These are phyloP conservation scores for Colletotrichum limetticola DNA, from an alignment of 2,329 filamentous ascomycete genomes.

Conservation along the genomic window DNA sequence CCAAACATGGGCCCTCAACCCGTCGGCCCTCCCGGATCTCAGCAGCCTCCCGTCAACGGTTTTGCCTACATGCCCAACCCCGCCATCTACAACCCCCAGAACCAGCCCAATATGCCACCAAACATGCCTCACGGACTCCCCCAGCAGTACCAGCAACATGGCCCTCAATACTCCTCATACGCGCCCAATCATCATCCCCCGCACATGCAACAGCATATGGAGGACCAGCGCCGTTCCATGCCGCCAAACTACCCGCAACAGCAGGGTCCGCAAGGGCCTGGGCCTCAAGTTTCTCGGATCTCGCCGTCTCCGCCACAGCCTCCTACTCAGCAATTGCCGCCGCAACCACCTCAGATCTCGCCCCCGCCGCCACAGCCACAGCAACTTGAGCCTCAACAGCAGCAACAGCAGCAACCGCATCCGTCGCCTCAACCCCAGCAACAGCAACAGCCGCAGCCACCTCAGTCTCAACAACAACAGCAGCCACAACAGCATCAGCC, in stretches of 20 bases:
- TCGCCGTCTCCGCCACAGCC: constrained; percentile 71
- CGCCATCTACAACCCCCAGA: constrained; percentile 81
- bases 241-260: constrained; percentile 70
- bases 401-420: constrained; percentile 40
- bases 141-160: constrained; percentile 42
- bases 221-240: constrained; percentile 79
- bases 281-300: constrained; percentile 56
- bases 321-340: constrained; percentile 61
- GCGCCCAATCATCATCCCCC: constrained; percentile 38
- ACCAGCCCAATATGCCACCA: constrained; percentile 53
- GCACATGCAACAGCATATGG: constrained; percentile 76
- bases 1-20: constrained; percentile 77
- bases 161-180: constrained; percentile 51
- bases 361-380: constrained; percentile 63
- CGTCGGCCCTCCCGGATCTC: constrained; percentile 65
- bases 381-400: constrained; percentile 44
- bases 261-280: constrained; percentile 62
- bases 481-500: constrained; percentile 51
- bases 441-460: constrained; percentile 55
- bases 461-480: constrained; percentile 39
- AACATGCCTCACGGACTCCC: constrained; percentile 51
- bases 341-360: constrained; percentile 61
- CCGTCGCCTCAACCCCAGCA: constrained; percentile 48
- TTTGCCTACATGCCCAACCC: constrained; percentile 89
- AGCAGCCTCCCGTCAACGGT: constrained; percentile 69